Conservation (phyloP, 2,329 filamentous ascomycete genomes). For the Aspergillus uvarum region DNA sequence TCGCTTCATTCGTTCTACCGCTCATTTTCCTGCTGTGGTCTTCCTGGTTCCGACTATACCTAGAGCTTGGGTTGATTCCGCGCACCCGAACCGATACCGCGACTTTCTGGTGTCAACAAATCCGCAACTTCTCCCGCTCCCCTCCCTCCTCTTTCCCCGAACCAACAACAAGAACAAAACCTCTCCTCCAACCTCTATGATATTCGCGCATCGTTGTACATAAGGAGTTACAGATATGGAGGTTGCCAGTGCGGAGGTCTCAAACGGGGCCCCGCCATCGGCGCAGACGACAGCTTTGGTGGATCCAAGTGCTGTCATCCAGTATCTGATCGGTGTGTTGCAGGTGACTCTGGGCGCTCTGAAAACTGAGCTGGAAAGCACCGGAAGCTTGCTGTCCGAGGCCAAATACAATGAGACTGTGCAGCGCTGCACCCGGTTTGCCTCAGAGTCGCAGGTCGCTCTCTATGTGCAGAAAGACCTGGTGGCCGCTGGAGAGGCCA, state of each 20-base stretch:
- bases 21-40: background rate
- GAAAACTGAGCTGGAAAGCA: conserved; percentile 73
- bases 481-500: conserved; percentile 53
- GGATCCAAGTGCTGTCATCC: conserved; percentile 68
- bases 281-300: conserved; percentile 41
- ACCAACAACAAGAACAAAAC: background rate
- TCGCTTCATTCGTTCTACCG: background rate
- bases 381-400: conserved; percentile 79
- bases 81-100: conserved; percentile 12
- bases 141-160: background rate
- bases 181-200: conserved; percentile 29
- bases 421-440: conserved; percentile 84
- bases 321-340: conserved; percentile 70
- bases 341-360: conserved; percentile 72
- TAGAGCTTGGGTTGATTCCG: conserved; percentile 4
- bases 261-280: conserved; percentile 37
- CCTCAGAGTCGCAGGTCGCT: conserved; percentile 79
- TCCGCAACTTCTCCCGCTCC: background rate
- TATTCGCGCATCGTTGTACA: conserved; percentile 21
- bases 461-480: conserved; percentile 86
- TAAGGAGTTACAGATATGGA: conserved; percentile 36
- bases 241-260: conserved; percentile 37
- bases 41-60: background rate
- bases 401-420: conserved; percentile 73
- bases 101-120: conserved; percentile 15